These are phyloP conservation scores for Moelleriella libera DNA, from an alignment of 2,329 filamentous ascomycete genomes.

Conservation along the genomic window DNA sequence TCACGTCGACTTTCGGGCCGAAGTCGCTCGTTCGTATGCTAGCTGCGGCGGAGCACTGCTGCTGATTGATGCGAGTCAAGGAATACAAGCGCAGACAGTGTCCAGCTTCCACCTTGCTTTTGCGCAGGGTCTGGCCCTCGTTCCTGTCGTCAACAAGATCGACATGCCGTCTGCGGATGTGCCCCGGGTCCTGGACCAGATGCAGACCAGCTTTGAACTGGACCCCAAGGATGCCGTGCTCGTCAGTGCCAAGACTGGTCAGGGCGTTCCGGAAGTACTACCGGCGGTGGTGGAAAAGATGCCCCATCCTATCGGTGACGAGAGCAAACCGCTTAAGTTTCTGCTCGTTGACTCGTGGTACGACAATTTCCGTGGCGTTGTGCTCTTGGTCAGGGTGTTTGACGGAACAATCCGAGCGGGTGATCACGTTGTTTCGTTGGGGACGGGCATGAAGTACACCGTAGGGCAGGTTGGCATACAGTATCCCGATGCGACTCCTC, in stretches of 20 bases:
- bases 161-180: constrained; percentile 83
- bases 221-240: constrained; percentile 55
- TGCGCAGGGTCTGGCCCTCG: constrained; percentile 69
- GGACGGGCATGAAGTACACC: constrained; percentile 76
- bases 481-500: constrained; percentile 76
- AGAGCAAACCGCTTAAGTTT: constrained; percentile 60
- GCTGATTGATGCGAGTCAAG: constrained; percentile 90
- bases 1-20: constrained; percentile 93
- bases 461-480: constrained; percentile 96
- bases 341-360: constrained; percentile 97
- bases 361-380: constrained; percentile 86
- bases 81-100: constrained; percentile 93
- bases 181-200: constrained; percentile 73
- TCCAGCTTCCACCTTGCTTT: constrained; percentile 98
- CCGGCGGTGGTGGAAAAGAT: constrained; percentile 77
- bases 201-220: constrained; percentile 76
- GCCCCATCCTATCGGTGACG: constrained; percentile 64
- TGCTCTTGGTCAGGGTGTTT: constrained; percentile 81
- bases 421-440: constrained; percentile 76
- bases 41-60: constrained; percentile 87
- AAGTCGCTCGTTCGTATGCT: constrained; percentile 90
- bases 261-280: constrained; percentile 72
- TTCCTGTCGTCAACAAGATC: constrained; percentile 95
- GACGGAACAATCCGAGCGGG: constrained; percentile 74
- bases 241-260: constrained; percentile 87